phyloP scores from a whole-genome alignment of 805 yeast species.

The Candida methanosorbosa region DNA sequence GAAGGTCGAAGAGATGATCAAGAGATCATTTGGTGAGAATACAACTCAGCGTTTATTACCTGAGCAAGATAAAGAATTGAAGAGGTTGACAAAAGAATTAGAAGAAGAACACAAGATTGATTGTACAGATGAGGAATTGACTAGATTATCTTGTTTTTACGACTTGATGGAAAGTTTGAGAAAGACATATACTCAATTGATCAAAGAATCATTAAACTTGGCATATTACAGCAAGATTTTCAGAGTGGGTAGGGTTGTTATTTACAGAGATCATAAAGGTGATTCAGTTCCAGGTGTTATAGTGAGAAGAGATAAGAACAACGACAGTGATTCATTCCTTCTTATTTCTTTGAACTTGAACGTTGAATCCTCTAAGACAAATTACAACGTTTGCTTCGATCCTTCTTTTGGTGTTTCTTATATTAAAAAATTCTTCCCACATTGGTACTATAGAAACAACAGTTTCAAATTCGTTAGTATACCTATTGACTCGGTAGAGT shows the following conservation, averaged over 20 bases:
- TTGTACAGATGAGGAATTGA: constrained; percentile 25
- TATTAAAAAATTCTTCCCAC: constrained; percentile 26
- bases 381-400: not conserved
- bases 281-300: constrained; percentile 43
- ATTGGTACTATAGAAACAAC: constrained; percentile 16
- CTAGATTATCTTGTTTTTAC: constrained; percentile 37
- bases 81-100: constrained; percentile 41
- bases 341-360: too few relatives aligned
- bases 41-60: constrained; percentile 78
- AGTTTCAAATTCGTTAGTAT: constrained; percentile 25
- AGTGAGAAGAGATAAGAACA: constrained; percentile 30
- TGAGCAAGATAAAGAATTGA: constrained; percentile 66
- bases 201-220: constrained; percentile 37
- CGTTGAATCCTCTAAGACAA: not conserved
- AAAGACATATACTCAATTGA: constrained; percentile 33
- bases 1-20: constrained; percentile 97
- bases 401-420: constrained; percentile 19
- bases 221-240: constrained; percentile 40
- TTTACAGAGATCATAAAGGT: constrained; percentile 42
- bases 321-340: too few relatives aligned
- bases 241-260: constrained; percentile 46
- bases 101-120: constrained; percentile 23
- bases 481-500: constrained; percentile 32
- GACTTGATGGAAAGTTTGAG: constrained; percentile 37
- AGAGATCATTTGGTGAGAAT: constrained; percentile 90